Evolutionary conservation across 176 grass and related monocot genomes (phyloP).

Genomic region (Phoenix dactylifera): DNA sequence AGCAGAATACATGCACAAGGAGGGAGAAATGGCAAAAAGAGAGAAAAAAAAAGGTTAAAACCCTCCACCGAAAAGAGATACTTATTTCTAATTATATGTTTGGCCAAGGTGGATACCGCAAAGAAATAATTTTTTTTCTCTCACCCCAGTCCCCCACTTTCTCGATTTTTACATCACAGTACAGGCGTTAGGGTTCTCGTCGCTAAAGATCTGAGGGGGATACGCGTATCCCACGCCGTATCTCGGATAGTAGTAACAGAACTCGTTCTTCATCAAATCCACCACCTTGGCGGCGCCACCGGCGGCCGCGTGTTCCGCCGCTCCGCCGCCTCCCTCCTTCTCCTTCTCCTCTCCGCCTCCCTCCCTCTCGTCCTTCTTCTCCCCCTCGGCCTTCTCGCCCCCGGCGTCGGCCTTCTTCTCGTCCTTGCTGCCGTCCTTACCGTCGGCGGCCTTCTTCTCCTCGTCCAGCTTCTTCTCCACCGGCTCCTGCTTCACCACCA

Average conservation of each 20-base stretch:
- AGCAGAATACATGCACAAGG: too few relatives aligned
- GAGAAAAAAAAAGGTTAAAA: too few relatives aligned
- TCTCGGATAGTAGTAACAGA: conserved; percentile 46
- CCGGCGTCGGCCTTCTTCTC: conserved; percentile 27
- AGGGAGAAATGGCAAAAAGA: too few relatives aligned
- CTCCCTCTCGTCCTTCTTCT: too few relatives aligned
- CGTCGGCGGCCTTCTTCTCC: too few relatives aligned
- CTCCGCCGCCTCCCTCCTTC: conserved; percentile 19
- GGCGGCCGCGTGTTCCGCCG: neutral
- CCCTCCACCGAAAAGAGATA: too few relatives aligned
- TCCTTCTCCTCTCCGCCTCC: conserved; percentile 25
- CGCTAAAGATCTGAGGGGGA: conserved; percentile 65
- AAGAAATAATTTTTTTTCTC: too few relatives aligned
- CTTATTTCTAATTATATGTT: too few relatives aligned
- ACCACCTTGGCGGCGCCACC: conserved; percentile 21
- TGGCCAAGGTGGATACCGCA: too few relatives aligned
- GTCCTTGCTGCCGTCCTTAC: conserved; percentile 16
- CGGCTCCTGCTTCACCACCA: conserved; percentile 46
- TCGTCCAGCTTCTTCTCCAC: neutral
- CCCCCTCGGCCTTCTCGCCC: neutral
- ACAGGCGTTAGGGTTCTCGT: conserved; percentile 88
- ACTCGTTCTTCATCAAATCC: conserved; percentile 14
- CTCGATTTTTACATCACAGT: conserved; percentile 43
- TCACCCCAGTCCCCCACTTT: conserved; percentile 1
- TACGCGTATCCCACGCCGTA: conserved; percentile 42